Conservation (phyloP, 805 yeast species). For the Millerozyma acaciae region DNA sequence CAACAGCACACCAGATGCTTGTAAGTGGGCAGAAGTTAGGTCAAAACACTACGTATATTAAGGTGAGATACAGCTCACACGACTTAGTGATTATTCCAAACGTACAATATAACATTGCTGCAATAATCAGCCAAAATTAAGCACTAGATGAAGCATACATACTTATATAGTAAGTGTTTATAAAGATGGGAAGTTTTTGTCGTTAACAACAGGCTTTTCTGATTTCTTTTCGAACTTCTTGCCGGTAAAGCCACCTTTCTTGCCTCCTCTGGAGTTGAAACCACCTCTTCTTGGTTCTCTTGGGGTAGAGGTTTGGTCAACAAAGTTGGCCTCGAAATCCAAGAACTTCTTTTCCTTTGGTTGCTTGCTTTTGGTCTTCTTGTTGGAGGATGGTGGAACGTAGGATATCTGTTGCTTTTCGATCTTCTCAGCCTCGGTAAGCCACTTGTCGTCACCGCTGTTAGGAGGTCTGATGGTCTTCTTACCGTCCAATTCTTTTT, state of each 20-base stretch:
- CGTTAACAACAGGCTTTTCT: conserved; percentile 43
- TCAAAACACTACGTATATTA: neutral
- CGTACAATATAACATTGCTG: conserved; percentile 2
- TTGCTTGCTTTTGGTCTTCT: conserved; percentile 68
- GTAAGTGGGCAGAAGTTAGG: too few relatives aligned
- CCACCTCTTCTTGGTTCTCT: conserved; percentile 26
- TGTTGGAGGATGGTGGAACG: conserved; percentile 57
- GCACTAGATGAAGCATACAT: conserved; percentile 1
- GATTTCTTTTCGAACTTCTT: conserved; percentile 16
- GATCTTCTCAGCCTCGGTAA: conserved; percentile 52
- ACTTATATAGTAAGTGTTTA: conserved; percentile 11
- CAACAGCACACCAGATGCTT: too few relatives aligned
- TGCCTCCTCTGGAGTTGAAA: conserved; percentile 25
- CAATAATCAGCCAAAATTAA: conserved; percentile 1
- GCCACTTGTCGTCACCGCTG: conserved; percentile 54
- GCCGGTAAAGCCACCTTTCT: conserved; percentile 29
- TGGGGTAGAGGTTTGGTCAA: conserved; percentile 49
- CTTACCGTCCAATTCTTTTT: conserved; percentile 34
- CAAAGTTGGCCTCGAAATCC: conserved; percentile 69
- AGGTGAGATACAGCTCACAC: neutral
- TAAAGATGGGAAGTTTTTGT: conserved; percentile 73
- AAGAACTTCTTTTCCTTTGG: conserved; percentile 77
- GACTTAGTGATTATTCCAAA: conserved; percentile 2
- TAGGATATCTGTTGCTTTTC: conserved; percentile 62
- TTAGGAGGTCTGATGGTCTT: conserved; percentile 47